Base-by-base conservation (phyloP, 768 basidiomycete genomes). In the Russula virescens region DNA sequence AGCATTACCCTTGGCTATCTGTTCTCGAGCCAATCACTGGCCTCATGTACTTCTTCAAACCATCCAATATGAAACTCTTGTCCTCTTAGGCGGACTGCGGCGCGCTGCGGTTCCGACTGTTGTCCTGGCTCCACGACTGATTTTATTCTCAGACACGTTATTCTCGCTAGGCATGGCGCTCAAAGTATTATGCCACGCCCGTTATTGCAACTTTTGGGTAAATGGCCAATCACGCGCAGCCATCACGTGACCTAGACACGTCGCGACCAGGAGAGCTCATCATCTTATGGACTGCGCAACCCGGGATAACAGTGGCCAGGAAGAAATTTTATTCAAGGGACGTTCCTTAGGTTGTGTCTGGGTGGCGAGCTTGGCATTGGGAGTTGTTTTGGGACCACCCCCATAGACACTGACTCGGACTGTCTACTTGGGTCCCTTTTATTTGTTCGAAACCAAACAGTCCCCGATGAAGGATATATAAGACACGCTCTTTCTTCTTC, bases 361-460 rank as follows among this genome's bases (percentile, higher is more conserved):
- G 47, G 19, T 14, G 9, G 34, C 25, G 19, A 50, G 40, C 40
- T 63, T 50, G 31, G 40, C 42, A 14, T 35, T 11, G 53, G 23
- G 46, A 34, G n/a, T 35, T 31, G 40, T 34, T 50, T 49, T 55
- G 58, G 57, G 42, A 47, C 16, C 23, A 2, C 43, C 43, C 34
- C 31, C 55, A 19, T 42, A 46, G 45, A n/a, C 56, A 23, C 14
- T 26, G 38, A 47, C 49, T 47, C 50, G 25, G 56, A 34, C 62
- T 47, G 35, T 63, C 46, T 31, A 42, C 49, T 28, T 8, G 42
- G 55, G n/a, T 31, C 42, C 56, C 25, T 40, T 63, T 63, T 63
- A 60, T 63, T 60, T 63, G 62, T 63, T 5, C 62, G 46, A 55
- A 57, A 60, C 62, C 62, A 63, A 63, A 63, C 58, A 63, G 26